Evolutionary conservation across 2,329 filamentous ascomycete genomes (phyloP).

Genomic region (Paecilomyces sp.): DNA sequence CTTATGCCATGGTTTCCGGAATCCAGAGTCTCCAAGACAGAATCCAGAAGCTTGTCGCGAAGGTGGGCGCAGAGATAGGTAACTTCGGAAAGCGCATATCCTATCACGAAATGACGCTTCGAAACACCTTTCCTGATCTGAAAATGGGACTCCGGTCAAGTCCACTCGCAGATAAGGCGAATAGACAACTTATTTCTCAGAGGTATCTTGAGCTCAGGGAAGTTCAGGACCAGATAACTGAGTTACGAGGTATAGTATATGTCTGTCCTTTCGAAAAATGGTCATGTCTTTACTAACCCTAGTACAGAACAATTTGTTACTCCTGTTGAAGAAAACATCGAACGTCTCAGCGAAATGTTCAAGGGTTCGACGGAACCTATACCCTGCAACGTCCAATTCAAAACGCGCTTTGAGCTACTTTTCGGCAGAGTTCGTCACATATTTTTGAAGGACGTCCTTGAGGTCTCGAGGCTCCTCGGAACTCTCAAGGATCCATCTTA

Average conservation of each 20-base stretch:
- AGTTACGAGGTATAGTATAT: slow-evolving; percentile 8
- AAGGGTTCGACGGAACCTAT: slow-evolving; percentile 14
- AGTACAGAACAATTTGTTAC: slow-evolving; percentile 8
- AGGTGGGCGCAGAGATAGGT: slow-evolving; percentile 12
- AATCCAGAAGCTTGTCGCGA: slow-evolving; percentile 13
- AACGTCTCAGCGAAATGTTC: slow-evolving; percentile 4
- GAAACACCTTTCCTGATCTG: slow-evolving; percentile 10
- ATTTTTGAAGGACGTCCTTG: slow-evolving; percentile 12
- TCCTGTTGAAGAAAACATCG: slow-evolving; percentile 9
- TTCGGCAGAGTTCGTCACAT: slow-evolving; percentile 11
- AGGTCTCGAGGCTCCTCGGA: slow-evolving; percentile 9
- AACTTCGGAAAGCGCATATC: slow-evolving; percentile 10
- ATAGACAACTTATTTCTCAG: slow-evolving; percentile 12
- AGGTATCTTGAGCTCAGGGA: slow-evolving; percentile 12
- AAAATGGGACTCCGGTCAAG: slow-evolving; percentile 12
- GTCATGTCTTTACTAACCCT: not conserved
- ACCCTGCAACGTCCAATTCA: slow-evolving; percentile 16
- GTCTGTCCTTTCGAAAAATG: not conserved
- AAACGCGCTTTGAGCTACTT: slow-evolving; percentile 14
- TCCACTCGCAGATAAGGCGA: slow-evolving; percentile 15
- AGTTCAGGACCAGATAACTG: slow-evolving; percentile 10
- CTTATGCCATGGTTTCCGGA: slow-evolving; percentile 11
- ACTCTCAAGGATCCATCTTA: slow-evolving; percentile 12
- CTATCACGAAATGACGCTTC: slow-evolving; percentile 7
- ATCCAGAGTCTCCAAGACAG: slow-evolving; percentile 6